phyloP scores from a whole-genome alignment of 2,329 filamentous ascomycete genomes.

The Fusarium humuli region DNA sequence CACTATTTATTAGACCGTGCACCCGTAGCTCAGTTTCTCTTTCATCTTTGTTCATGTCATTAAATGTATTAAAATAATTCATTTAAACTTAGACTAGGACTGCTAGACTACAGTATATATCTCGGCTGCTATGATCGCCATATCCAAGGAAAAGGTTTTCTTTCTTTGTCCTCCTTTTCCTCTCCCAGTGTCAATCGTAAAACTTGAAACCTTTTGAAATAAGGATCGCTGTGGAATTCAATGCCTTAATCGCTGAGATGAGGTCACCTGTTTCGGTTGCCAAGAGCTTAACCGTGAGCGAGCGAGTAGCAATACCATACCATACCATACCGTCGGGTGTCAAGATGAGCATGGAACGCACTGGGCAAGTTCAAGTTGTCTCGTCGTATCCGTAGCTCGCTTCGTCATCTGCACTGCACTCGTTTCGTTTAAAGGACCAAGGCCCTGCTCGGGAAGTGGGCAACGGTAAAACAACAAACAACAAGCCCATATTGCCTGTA shows the following conservation, averaged over 20 bases:
- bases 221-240: background rate
- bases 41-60: constrained; percentile 1
- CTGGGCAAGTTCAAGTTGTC: background rate
- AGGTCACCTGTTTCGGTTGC: background rate
- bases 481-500: constrained; percentile 2
- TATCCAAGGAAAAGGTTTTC: background rate
- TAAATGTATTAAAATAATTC: background rate
- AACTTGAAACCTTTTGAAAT: background rate
- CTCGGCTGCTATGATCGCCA: background rate
- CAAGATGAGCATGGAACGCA: background rate
- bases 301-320: background rate
- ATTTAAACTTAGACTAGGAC: background rate
- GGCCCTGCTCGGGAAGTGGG: constrained; percentile 5
- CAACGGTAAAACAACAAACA: background rate
- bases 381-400: background rate
- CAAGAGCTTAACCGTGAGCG: background rate
- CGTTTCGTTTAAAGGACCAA: background rate
- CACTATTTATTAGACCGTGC: background rate
- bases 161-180: background rate
- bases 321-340: background rate
- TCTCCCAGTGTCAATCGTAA: background rate
- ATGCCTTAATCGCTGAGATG: background rate
- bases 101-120: background rate
- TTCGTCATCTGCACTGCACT: constrained; percentile 8
- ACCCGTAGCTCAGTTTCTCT: background rate